These are phyloP conservation scores for Candida multigemmis DNA, from an alignment of 805 yeast genomes.

Conservation along the genomic window DNA sequence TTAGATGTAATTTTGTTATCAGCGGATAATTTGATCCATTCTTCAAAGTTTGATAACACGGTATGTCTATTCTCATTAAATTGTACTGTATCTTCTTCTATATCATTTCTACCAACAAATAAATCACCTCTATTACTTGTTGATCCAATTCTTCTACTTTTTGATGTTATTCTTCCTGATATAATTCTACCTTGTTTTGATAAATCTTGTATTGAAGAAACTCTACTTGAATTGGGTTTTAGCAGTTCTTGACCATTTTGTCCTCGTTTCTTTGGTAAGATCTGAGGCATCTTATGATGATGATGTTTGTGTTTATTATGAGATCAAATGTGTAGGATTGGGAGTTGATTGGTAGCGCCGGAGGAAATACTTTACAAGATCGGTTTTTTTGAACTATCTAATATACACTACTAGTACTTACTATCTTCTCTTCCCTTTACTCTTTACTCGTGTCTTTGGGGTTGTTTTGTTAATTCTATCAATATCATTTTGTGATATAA, in stretches of 20 bases:
- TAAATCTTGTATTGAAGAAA: constrained; percentile 14
- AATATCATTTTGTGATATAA: constrained; percentile 60
- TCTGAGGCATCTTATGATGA: constrained; percentile 6
- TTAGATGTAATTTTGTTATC: constrained; percentile 40
- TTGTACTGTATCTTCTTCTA: constrained; percentile 30
- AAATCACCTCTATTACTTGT: constrained; percentile 10
- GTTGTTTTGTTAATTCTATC: constrained; percentile 26
- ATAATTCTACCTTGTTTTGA: constrained; percentile 20
- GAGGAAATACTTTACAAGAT: too few species aligned
- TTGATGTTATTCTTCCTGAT: constrained; percentile 11
- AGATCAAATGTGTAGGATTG: too few species aligned
- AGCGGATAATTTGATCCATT: constrained; percentile 40
- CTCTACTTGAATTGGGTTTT: constrained; percentile 6
- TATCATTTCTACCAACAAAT: constrained; percentile 12
- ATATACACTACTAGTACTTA: constrained; percentile 1
- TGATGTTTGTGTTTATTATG: constrained; percentile 3
- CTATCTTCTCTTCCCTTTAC: constrained; percentile 1
- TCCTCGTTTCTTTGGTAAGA: constrained; percentile 17
- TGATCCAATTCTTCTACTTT: constrained; percentile 9
- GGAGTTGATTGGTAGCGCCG: too few species aligned
- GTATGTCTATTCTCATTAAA: constrained; percentile 34
- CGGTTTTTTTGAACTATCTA: not conserved
- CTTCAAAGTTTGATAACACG: constrained; percentile 36
- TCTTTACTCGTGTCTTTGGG: not conserved
- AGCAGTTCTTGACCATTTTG: constrained; percentile 2